Percentiles rank a stretch among this genome's conserved stretches.
Evolutionary conservation across 305 asterid species (phyloP).

Genomic region (Coffea humblotiana): DNA sequence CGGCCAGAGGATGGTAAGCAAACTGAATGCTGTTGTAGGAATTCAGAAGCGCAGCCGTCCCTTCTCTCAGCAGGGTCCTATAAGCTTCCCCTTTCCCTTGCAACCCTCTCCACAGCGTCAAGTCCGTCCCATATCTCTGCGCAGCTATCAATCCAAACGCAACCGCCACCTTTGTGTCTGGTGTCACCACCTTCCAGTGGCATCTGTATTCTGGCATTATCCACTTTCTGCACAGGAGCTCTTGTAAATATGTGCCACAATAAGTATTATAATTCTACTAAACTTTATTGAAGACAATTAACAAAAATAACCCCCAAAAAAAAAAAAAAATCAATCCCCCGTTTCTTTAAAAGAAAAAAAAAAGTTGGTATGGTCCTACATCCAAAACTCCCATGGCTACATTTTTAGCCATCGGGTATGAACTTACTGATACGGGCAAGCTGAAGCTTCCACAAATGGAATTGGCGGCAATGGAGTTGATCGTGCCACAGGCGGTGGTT

Average conservation of each 20-base stretch:
- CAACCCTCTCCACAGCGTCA: conserved; percentile 57
- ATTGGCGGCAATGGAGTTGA: conserved; percentile 35
- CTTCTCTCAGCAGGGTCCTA: conserved; percentile 79
- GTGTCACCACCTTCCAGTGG: conserved; percentile 73
- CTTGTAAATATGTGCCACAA: neutral
- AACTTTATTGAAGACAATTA: too few relatives aligned
- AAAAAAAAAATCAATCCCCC: neutral
- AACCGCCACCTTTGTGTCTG: conserved; percentile 69
- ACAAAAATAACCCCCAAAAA: too few relatives aligned
- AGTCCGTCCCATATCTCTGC: conserved; percentile 64
- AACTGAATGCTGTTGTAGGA: conserved; percentile 69
- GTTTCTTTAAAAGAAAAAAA: neutral
- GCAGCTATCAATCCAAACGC: conserved; percentile 72
- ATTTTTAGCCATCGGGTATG: neutral
- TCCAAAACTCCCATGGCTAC: neutral
- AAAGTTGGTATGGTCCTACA: neutral
- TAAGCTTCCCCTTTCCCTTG: conserved; percentile 85
- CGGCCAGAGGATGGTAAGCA: conserved; percentile 62
- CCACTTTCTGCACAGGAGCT: conserved; percentile 59
- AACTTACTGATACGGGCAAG: conserved; percentile 80
- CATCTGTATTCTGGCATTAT: conserved; percentile 72
- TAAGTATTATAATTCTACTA: neutral
- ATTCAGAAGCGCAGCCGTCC: conserved; percentile 77
- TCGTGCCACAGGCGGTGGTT: conserved; percentile 18
- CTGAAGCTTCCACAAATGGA: conserved; percentile 64